phyloP scores from a whole-genome alignment of 768 basidiomycete genomes.

The Cystobasidium onofrii region DNA sequence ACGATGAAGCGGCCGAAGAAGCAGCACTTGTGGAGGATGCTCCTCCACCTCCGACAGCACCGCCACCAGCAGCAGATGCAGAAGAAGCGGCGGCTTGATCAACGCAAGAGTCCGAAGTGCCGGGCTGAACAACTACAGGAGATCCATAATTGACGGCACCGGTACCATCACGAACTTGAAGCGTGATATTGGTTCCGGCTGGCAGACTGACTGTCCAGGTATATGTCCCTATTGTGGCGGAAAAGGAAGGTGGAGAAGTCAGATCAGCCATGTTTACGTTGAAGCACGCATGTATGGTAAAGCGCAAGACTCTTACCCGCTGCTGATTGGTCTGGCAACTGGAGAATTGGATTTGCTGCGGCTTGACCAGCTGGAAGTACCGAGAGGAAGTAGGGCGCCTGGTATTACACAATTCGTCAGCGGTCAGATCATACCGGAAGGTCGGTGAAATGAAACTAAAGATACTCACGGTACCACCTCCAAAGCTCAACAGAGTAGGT shows the following conservation, averaged over 20 bases:
- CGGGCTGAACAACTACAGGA: constrained; percentile 14
- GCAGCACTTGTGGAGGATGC: neutral
- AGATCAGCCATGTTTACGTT: too few relatives aligned
- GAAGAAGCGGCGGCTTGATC: neutral
- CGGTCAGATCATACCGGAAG: neutral
- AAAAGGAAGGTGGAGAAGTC: neutral
- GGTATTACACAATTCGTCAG: neutral
- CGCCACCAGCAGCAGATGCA: neutral
- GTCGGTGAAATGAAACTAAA: too few relatives aligned
- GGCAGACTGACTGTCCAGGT: constrained; percentile 32
- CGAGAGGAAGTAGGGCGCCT: constrained; percentile 34
- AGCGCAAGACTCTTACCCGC: neutral
- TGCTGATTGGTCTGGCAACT: constrained; percentile 14
- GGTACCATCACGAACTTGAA: constrained; percentile 28
- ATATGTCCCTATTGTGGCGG: constrained; percentile 25
- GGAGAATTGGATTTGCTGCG: constrained; percentile 4
- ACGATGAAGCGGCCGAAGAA: constrained; percentile 2
- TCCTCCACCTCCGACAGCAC: neutral
- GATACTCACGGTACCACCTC: constrained; percentile 21
- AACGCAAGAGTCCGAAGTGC: constrained; percentile 20
- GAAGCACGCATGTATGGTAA: too few relatives aligned
- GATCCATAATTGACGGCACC: constrained; percentile 23
- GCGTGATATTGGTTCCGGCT: constrained; percentile 30
- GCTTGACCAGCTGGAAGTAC: constrained; percentile 31
- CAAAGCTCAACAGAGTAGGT: constrained; percentile 4